Evolutionary conservation across 352 stramenopile genomes (phyloP).

Genomic region (Pilasporangium apinafurcum): DNA sequence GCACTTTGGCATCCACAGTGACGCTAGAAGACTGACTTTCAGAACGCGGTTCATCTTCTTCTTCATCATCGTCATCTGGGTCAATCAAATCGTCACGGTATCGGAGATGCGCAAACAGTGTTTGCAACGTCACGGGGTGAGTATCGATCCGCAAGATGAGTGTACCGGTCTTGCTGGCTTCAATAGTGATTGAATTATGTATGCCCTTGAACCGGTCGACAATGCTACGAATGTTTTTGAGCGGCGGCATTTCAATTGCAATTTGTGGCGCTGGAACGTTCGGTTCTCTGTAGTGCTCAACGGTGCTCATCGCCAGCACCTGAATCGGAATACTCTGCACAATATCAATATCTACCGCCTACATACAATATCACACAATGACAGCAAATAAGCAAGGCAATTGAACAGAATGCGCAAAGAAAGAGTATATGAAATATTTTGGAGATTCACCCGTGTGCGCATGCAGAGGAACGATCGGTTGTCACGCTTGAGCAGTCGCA

Average conservation of each 20-base stretch:
- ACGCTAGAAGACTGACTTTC: constrained; percentile 36
- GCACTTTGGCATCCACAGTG: constrained; percentile 71
- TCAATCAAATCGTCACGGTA: constrained; percentile 73
- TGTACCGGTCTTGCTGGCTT: constrained; percentile 63
- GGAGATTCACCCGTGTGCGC: constrained; percentile 29
- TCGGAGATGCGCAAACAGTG: constrained; percentile 65
- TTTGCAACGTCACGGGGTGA: constrained; percentile 62
- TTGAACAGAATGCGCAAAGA: neutral
- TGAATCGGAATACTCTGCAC: constrained; percentile 81
- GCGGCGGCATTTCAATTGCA: constrained; percentile 74
- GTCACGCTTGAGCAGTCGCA: constrained; percentile 78
- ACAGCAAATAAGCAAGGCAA: neutral
- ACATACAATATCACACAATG: neutral
- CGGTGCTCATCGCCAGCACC: constrained; percentile 65
- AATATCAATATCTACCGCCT: constrained; percentile 82
- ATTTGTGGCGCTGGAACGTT: constrained; percentile 71
- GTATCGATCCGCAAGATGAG: constrained; percentile 70
- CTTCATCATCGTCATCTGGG: constrained; percentile 24
- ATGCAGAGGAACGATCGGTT: constrained; percentile 69
- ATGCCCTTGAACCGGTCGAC: constrained; percentile 69
- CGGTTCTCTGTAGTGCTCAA: constrained; percentile 72
- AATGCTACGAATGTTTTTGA: constrained; percentile 55
- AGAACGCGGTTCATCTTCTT: constrained; percentile 6
- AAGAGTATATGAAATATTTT: neutral
- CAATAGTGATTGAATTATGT: constrained; percentile 70